Conservation (phyloP, 139 green algal genomes). For the Closterium sp. region DNA sequence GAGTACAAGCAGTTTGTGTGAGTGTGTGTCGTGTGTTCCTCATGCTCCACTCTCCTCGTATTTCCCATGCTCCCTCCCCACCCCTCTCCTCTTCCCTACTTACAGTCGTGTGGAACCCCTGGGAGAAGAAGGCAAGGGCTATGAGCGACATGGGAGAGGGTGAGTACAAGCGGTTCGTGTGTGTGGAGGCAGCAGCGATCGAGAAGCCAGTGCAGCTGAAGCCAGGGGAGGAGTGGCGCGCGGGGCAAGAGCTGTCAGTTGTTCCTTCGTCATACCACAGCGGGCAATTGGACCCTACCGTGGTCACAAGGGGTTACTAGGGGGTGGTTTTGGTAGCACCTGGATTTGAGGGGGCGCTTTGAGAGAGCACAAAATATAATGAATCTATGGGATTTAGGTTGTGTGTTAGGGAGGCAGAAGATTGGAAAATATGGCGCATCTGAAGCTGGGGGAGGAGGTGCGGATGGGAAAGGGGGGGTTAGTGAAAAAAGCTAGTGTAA, state of each 20-base stretch:
- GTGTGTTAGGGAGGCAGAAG: too few relatives aligned
- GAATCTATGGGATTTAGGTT: too few relatives aligned
- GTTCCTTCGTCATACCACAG: constrained; percentile 41
- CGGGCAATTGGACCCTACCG: constrained; percentile 28
- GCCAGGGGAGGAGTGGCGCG: constrained; percentile 36
- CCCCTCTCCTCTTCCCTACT: neutral
- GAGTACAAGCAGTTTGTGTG: constrained; percentile 40
- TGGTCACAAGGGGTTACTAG: too few relatives aligned
- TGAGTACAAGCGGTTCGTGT: constrained; percentile 57
- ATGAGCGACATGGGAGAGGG: constrained; percentile 58
- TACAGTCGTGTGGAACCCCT: constrained; percentile 63
- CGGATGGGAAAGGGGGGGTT: neutral
- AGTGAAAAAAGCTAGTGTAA: neutral
- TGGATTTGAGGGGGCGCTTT: too few relatives aligned
- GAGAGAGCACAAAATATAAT: too few relatives aligned
- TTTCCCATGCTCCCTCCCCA: neutral
- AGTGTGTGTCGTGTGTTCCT: neutral
- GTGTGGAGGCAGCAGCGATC: constrained; percentile 52
- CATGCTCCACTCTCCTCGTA: neutral
- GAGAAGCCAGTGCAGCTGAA: constrained; percentile 34
- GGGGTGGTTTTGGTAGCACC: too few relatives aligned
- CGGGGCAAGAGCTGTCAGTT: constrained; percentile 7
- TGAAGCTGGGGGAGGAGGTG: constrained; percentile 24
- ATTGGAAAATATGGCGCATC: neutral
- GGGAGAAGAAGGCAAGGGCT: constrained; percentile 52